Base-by-base conservation (phyloP, 306 rosid species). In the Lathyrus tuberosus region DNA sequence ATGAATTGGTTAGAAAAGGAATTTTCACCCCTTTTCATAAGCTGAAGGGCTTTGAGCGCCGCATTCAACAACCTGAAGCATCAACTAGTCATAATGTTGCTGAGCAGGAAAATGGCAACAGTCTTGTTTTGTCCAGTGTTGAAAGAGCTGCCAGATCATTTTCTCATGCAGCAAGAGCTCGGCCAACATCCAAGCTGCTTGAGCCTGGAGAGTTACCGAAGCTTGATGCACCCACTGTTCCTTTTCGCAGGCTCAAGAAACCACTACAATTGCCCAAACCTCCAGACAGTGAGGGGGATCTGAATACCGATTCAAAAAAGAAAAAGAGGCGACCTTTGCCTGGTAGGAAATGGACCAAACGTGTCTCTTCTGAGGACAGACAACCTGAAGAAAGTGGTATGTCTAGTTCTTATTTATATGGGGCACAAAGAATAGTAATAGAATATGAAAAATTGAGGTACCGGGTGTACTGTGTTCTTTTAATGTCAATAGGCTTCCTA, bases 21-120 rank as follows among this genome's bases (percentile, higher is more conserved):
- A 74, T 94, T 67, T 83, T 94, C 42, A 91, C 99, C 61, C 99
- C 99, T 56, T 94, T 94, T 78, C 97, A 91, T 81, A 87, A 81
- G 88, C 82, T 94, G 43, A 91, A 77, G 82, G 99, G 99, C 67
- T 91, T 88, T 80, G 97, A 88, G 69, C 99, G 97, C 16, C 76
- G 95, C 30, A 62, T 88, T 78, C 88, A 91, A 77, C 86, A 85
- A 47, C 79, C 78, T 5, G 85, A 84, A 74, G 64, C 90, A 67
- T 86, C 89, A 65, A 77, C 65, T 61, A 77, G 85, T 72, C 70
- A 13, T 67, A 62, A 77, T 67, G 79, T 71, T 43, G 69, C 75
- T 13, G 74, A 62, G 60, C 83, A 78, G 44, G 87, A 80, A 69
- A 83, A 24, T 31, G 67, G 24, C 14, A 37, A 80, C 76, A 84